phyloP scores from a whole-genome alignment of 768 basidiomycete species.

The Lentinus tigrinus region DNA sequence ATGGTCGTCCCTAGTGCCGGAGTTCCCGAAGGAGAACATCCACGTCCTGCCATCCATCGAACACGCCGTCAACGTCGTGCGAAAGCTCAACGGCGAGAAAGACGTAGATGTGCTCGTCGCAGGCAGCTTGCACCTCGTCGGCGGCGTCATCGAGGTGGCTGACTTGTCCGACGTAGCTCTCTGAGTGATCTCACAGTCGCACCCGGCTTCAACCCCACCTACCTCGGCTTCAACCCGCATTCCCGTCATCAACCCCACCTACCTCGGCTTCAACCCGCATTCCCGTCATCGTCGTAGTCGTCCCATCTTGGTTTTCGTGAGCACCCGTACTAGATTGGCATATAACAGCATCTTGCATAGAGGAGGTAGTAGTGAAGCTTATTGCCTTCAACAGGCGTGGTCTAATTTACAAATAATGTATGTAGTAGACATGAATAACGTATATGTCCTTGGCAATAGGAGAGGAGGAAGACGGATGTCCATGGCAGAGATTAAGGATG shows the following conservation, averaged over 20 bases:
- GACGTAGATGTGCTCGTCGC: constrained; percentile 73
- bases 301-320: not conserved
- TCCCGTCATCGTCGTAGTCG: not conserved
- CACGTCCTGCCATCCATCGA: constrained; percentile 87
- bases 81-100: constrained; percentile 34
- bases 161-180: constrained; percentile 71
- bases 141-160: constrained; percentile 91
- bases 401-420: constrained; percentile 14
- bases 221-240: not conserved
- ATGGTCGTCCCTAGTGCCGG: constrained; percentile 65
- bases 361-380: constrained; percentile 12
- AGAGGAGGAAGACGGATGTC: not conserved
- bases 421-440: not conserved
- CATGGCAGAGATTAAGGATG: constrained; percentile 6
- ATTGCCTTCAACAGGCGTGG: constrained; percentile 39
- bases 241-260: not conserved
- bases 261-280: not conserved
- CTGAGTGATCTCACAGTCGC: constrained; percentile 25
- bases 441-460: not conserved
- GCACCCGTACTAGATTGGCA: no score
- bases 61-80: constrained; percentile 75
- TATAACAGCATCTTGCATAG: not conserved
- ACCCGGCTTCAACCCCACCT: no score
- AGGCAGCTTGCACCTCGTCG: constrained; percentile 91
- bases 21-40: constrained; percentile 58